A percentile compares a stretch with the other conserved stretches of the same genome.
These are phyloP conservation scores for Ustilago esculenta DNA, from an alignment of 1,284 basidiomycete genomes.

Conservation along the genomic window DNA sequence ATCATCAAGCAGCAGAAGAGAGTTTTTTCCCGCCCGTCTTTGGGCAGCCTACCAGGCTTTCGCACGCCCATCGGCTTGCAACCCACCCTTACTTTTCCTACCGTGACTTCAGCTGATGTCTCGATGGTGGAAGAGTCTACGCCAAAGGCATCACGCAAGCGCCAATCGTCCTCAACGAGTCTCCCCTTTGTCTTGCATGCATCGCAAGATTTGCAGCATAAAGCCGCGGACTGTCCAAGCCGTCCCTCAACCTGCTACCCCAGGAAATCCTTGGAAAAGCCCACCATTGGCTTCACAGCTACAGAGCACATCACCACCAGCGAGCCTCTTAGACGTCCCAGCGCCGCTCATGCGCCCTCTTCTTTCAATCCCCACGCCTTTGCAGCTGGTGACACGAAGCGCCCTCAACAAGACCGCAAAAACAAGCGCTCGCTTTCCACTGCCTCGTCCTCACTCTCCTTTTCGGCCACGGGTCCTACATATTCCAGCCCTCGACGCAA, in stretches of 20 bases:
- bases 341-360: not conserved
- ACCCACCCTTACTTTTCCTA: conserved; percentile 1
- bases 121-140: conserved; percentile 6
- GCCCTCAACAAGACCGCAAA: not conserved
- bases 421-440: conserved; percentile 22
- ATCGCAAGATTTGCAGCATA: not conserved
- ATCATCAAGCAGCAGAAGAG: conserved; percentile 2
- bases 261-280: no score
- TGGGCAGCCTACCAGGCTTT: conserved; percentile 27
- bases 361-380: not conserved
- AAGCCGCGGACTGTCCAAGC: not conserved
- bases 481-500: conserved; percentile 3
- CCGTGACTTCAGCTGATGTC: not conserved
- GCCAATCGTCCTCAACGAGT: conserved; percentile 11
- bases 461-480: not conserved
- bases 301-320: not conserved
- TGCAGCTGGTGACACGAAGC: not conserved
- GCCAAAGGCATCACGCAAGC: conserved; percentile 20
- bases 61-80: conserved; percentile 7
- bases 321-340: not conserved
- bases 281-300: not conserved
- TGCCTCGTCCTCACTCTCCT: conserved; percentile 22
- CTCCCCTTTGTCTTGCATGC: conserved; percentile 4
- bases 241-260: not conserved
- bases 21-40: conserved; percentile 3